Percentiles rank a stretch among this genome's conserved stretches.
Evolutionary conservation across 305 asterid genomes (phyloP).

Genomic region (Nicotiana rustica): DNA sequence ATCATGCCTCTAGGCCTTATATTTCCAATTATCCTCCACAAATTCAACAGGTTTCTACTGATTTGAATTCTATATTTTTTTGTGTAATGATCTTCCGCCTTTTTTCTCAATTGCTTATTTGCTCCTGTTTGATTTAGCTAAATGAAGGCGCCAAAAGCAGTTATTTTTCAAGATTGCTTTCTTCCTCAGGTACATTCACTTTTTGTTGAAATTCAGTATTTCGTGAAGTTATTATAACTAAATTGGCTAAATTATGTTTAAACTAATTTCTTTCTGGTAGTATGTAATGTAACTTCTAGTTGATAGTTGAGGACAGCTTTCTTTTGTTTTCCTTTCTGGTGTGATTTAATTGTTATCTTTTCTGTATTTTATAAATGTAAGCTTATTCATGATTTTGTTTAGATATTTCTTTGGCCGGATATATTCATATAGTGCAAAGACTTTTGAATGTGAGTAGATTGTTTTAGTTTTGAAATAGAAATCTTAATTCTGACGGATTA

Average conservation of each 20-base stretch:
- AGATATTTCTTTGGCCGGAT: not conserved
- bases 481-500: conserved; percentile 5
- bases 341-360: conserved; percentile 8
- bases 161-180: conserved; percentile 62
- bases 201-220: conserved; percentile 13
- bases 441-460: conserved; percentile 9
- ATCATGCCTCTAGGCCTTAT: conserved; percentile 81
- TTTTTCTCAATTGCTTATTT: conserved; percentile 37
- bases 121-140: conserved; percentile 54
- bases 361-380: not conserved
- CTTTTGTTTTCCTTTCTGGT: not conserved
- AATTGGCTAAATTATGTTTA: conserved; percentile 7
- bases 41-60: conserved; percentile 53
- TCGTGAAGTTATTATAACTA: conserved; percentile 10
- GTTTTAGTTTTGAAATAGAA: conserved; percentile 18
- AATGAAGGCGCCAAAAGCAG: conserved; percentile 61
- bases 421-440: not conserved
- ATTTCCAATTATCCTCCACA: conserved; percentile 82
- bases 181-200: conserved; percentile 71
- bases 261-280: not conserved
- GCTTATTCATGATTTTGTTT: not conserved
- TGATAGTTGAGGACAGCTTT: not conserved
- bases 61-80: not conserved
- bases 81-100: conserved; percentile 28
- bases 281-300: not conserved